Evolutionary conservation across 2,329 filamentous ascomycete species (phyloP), one percentile per base, ranked within the genome.

Genomic region (Podosphaera aphanis): DNA sequence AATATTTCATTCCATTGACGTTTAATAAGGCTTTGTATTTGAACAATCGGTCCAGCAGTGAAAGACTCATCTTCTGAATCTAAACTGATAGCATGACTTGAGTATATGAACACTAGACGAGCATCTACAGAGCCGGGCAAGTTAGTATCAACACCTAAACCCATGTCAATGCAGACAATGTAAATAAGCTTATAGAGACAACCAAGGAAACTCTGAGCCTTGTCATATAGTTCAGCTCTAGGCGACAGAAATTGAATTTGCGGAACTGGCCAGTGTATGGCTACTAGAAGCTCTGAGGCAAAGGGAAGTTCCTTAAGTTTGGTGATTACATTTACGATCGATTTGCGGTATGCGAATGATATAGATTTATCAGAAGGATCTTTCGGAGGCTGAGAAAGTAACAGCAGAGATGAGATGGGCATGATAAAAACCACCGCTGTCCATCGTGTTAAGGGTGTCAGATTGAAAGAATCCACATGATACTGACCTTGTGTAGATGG

Each of bases 141-240:
- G 64, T 72, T 66, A 62, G 83, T 59, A 61, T 82, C 63, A 60
- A 78, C 63, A 64, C 68, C 41, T 64, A 65, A 42, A 73, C 47
- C 51, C 11, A 54, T 65, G 51, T 74, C 68, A 11, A 77, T 73
- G 50, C 79, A 83, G n/a, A 83, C 66, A 40, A 77, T 64, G 29
- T 79, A 79, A 47, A 90, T 66, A 43, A 94, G 69, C 55, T 77
- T 76, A 66, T 95, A 95, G 20, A 92, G 59, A 21, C 73, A 72
- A 2, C 81, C 80, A 19, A 94, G 63, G 4, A 88, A 66, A n/a
- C 70, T 67, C 60, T 93, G 84, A 0, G 77, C 71, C n/a, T 69
- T 63, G 29, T 67, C 58, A 70, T 85, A 93, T n/a, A 59, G 47
- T 21, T 54, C 40, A 16, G 72, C 64, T 40, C 72, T 63, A 20